These are phyloP conservation scores for Stachybotrys echinatus DNA, from an alignment of 2,329 filamentous ascomycete species.

Conservation along the genomic window DNA sequence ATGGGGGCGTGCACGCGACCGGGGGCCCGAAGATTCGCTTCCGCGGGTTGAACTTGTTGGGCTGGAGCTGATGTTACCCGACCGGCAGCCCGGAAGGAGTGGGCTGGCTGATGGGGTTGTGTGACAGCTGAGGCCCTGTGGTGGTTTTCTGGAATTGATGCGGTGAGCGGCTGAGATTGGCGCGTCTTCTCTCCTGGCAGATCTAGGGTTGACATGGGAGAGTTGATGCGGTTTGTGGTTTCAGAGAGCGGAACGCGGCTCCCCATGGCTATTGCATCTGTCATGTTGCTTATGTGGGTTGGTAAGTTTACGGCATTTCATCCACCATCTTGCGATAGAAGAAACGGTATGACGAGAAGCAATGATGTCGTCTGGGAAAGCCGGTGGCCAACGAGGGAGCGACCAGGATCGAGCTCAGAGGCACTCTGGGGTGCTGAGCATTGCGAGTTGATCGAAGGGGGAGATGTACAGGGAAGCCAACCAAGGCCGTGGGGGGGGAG, in stretches of 20 bases:
- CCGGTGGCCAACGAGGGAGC: slow-evolving; percentile 5
- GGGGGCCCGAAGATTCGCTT: slow-evolving; percentile 3
- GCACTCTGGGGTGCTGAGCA: background rate
- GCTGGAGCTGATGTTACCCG: slow-evolving; percentile 4
- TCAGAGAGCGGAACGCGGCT: slow-evolving; percentile 39
- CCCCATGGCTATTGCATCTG: slow-evolving; percentile 24
- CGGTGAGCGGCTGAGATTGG: slow-evolving; percentile 14
- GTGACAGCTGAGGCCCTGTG: slow-evolving; percentile 1
- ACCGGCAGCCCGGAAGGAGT: background rate
- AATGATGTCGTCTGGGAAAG: background rate
- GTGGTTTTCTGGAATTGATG: slow-evolving; percentile 5
- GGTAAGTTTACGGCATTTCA: too few species aligned
- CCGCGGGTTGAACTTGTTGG: slow-evolving; percentile 1
- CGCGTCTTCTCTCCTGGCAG: slow-evolving; percentile 22
- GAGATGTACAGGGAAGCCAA: too few species aligned
- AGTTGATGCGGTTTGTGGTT: slow-evolving; percentile 42
- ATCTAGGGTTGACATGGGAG: slow-evolving; percentile 22
- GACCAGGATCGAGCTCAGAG: background rate
- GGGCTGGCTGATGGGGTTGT: background rate
- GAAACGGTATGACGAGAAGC: too few species aligned
- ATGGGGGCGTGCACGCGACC: slow-evolving; percentile 11
- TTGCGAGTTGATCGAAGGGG: background rate
- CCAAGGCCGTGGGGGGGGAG: too few species aligned
- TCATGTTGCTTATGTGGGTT: slow-evolving; percentile 19
- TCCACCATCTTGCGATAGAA: too few species aligned